phyloP scores from a whole-genome alignment of 2,329 filamentous ascomycete genomes.

The Conoideocrella luteorostrata region DNA sequence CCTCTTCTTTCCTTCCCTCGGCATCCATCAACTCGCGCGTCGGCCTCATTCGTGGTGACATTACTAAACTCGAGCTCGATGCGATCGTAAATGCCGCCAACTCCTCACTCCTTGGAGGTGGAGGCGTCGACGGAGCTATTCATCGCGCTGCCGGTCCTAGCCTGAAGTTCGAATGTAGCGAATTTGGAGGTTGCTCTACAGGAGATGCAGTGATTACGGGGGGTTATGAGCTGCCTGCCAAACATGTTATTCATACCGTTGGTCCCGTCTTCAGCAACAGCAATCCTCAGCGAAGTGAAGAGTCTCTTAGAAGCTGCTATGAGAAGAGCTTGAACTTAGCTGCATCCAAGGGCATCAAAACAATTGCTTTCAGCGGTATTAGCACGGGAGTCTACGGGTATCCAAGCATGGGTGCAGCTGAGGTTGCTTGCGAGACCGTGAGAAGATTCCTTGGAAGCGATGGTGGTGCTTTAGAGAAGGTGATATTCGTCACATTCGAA shows the following conservation, averaged over 20 bases:
- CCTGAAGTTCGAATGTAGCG: constrained; percentile 65
- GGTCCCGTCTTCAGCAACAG: constrained; percentile 64
- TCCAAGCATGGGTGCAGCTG: constrained; percentile 65
- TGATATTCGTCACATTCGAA: constrained; percentile 83
- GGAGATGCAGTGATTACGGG: constrained; percentile 78
- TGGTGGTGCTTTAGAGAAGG: constrained; percentile 51
- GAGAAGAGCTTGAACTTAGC: constrained; percentile 65
- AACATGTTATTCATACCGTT: constrained; percentile 82
- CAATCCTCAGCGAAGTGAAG: constrained; percentile 31
- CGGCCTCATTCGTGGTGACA: constrained; percentile 66
- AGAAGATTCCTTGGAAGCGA: constrained; percentile 46
- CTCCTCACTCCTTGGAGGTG: constrained; percentile 67
- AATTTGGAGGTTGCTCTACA: constrained; percentile 64
- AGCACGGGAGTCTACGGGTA: constrained; percentile 91
- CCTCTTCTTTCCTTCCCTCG: constrained; percentile 29
- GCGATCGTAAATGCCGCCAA: constrained; percentile 95
- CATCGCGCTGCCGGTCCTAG: constrained; percentile 70
- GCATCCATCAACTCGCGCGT: constrained; percentile 62
- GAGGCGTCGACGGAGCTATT: constrained; percentile 87
- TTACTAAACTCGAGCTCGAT: constrained; percentile 71
- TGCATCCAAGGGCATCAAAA: constrained; percentile 56
- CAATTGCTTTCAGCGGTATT: constrained; percentile 75
- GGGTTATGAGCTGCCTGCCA: constrained; percentile 69
- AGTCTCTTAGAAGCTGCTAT: constrained; percentile 60
- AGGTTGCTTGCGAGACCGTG: constrained; percentile 58